Percentiles rank a stretch among this genome's conserved stretches.
These are phyloP conservation scores for Lavandula angustifolia DNA, from an alignment of 257 asterid species.

Conservation along the genomic window DNA sequence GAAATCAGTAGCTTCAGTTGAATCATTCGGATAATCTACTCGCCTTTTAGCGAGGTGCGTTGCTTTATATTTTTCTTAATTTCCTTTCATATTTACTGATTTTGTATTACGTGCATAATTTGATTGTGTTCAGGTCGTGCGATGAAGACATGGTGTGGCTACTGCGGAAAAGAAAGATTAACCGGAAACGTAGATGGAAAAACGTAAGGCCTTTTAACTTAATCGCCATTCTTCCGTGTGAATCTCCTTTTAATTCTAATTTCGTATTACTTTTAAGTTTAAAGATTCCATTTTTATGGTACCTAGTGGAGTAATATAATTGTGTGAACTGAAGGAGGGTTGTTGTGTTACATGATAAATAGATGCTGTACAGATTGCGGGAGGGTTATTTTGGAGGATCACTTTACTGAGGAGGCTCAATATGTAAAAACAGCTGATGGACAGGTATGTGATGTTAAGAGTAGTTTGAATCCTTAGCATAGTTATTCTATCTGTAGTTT, in stretches of 20 bases:
- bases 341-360: conserved; percentile 28
- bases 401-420: conserved; percentile 48
- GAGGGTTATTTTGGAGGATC: conserved; percentile 57
- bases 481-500: background rate
- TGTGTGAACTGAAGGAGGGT: background rate
- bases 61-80: background rate
- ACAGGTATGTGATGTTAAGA: conserved; percentile 46
- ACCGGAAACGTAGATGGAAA: conserved; percentile 44
- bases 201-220: conserved; percentile 37
- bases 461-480: background rate
- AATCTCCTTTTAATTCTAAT: background rate
- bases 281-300: background rate
- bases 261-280: background rate
- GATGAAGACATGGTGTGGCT: conserved; percentile 45
- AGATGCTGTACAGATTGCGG: conserved; percentile 73
- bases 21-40: background rate
- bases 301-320: background rate
- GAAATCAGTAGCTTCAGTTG: background rate
- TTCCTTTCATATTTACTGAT: background rate
- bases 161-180: conserved; percentile 42
- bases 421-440: conserved; percentile 58
- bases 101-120: background rate
- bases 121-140: conserved; percentile 33
- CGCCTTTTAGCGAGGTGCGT: background rate
- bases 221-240: background rate